Conservation (phyloP, 768 basidiomycete genomes). For the Solioccasus polychromus region DNA sequence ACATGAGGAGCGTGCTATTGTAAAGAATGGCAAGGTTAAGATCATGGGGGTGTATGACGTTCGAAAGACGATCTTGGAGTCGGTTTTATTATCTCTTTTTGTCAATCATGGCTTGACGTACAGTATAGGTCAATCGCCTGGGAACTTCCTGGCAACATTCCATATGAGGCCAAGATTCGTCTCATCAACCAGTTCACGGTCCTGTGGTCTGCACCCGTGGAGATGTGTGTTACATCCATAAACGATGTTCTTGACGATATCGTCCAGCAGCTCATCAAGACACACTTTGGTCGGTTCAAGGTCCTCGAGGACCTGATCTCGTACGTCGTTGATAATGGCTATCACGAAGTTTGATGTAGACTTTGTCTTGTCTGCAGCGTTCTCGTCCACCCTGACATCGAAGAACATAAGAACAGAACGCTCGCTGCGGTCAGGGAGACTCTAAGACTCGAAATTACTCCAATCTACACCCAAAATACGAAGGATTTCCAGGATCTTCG, state of each 20-base stretch:
- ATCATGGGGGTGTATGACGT: constrained; percentile 35
- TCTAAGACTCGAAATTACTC: constrained; percentile 37
- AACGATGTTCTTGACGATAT: constrained; percentile 30
- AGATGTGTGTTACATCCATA: constrained; percentile 34
- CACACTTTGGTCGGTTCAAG: constrained; percentile 41
- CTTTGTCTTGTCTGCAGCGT: constrained; percentile 19
- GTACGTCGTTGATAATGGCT: constrained; percentile 28
- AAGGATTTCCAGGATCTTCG: constrained; percentile 20
- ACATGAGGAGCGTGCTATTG: neutral
- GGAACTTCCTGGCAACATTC: constrained; percentile 42
- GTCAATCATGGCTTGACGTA: neutral
- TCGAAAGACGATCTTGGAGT: constrained; percentile 35
- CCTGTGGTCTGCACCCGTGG: constrained; percentile 37
- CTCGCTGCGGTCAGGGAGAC: constrained; percentile 30
- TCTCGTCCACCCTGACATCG: constrained; percentile 27
- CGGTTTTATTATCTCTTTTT: constrained; percentile 2
- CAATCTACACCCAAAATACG: constrained; percentile 38
- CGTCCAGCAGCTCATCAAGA: constrained; percentile 25
- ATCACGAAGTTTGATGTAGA: neutral
- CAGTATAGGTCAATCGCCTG: constrained; percentile 36
- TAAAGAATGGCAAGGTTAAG: constrained; percentile 1
- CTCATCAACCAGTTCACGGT: constrained; percentile 36
- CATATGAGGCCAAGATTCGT: constrained; percentile 37
- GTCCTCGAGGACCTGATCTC: constrained; percentile 33
- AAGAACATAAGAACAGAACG: constrained; percentile 24